Evolutionary conservation across 176 grass and related monocot species (phyloP).

Genomic region (Chloris gayana): DNA sequence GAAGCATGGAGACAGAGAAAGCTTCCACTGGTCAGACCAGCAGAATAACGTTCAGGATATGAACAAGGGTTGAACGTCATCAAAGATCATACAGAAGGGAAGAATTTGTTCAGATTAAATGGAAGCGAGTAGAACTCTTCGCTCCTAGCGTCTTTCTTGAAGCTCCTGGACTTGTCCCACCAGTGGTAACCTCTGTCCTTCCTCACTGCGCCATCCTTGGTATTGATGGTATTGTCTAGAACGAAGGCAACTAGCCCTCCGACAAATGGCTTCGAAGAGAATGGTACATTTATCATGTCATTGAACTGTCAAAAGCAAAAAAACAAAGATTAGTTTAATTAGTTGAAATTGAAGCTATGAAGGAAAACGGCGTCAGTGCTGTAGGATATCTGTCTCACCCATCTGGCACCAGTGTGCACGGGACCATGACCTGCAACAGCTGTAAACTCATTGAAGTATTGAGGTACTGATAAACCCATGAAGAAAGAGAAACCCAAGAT

Average conservation of each 20-base stretch:
- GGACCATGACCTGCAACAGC: slow-evolving; percentile 79
- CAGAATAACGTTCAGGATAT: slow-evolving; percentile 19
- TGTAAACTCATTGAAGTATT: slow-evolving; percentile 96
- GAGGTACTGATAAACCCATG: slow-evolving; percentile 89
- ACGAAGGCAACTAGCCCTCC: slow-evolving; percentile 76
- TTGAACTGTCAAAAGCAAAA: slow-evolving; percentile 64
- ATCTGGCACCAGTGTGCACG: slow-evolving; percentile 82
- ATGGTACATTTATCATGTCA: slow-evolving; percentile 89
- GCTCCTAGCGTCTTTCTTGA: slow-evolving; percentile 70
- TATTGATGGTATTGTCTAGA: slow-evolving; percentile 74
- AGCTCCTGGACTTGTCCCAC: slow-evolving; percentile 83
- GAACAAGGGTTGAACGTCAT: slow-evolving; percentile 1
- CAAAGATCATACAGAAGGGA: slow-evolving; percentile 57
- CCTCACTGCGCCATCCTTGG: slow-evolving; percentile 41
- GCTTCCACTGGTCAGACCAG: slow-evolving; percentile 25
- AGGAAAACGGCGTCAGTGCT: neutral
- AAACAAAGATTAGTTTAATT: neutral
- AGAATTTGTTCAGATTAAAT: slow-evolving; percentile 84
- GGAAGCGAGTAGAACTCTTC: slow-evolving; percentile 88
- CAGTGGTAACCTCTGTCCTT: slow-evolving; percentile 87
- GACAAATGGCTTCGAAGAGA: slow-evolving; percentile 87
- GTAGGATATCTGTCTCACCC: slow-evolving; percentile 46
- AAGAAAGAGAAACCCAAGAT: slow-evolving; percentile 90
- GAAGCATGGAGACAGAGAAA: slow-evolving; percentile 8
- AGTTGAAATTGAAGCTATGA: neutral